phyloP scores from a whole-genome alignment of 371 early-diverging fungal genomes.

The Apophysomyces elegans region DNA sequence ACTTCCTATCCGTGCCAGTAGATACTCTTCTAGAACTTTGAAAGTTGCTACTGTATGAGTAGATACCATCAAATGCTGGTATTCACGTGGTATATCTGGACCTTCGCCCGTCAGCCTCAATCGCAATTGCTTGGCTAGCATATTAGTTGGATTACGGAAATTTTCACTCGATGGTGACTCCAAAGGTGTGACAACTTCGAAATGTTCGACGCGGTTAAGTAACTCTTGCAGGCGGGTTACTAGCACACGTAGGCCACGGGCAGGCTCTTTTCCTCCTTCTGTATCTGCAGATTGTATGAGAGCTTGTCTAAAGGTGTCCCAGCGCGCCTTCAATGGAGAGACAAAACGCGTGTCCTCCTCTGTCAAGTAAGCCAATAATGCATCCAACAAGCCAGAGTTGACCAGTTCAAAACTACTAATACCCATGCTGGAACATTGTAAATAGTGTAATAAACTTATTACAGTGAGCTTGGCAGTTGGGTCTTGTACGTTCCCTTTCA shows the following conservation, averaged over 20 bases:
- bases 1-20: slow-evolving; percentile 57
- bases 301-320: slow-evolving; percentile 46
- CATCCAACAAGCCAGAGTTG: slow-evolving; percentile 74
- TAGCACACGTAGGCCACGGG: slow-evolving; percentile 45
- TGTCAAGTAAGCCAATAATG: slow-evolving; percentile 58
- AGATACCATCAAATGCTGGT: slow-evolving; percentile 68
- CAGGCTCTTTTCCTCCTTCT: slow-evolving; percentile 13
- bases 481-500: slow-evolving; percentile 20
- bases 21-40: slow-evolving; percentile 77
- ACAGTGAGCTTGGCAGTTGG: slow-evolving; percentile 19
- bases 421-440: slow-evolving; percentile 45
- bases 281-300: slow-evolving; percentile 26
- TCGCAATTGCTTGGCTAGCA: slow-evolving; percentile 78
- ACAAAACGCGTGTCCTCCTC: slow-evolving; percentile 1
- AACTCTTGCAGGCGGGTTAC: slow-evolving; percentile 78
- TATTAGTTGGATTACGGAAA: slow-evolving; percentile 66
- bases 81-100: slow-evolving; percentile 56
- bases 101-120: slow-evolving; percentile 64
- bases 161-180: slow-evolving; percentile 24
- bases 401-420: slow-evolving; percentile 85
- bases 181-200: slow-evolving; percentile 62
- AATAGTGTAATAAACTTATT: slow-evolving; percentile 28
- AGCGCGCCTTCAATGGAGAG: slow-evolving; percentile 25
- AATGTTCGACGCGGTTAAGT: slow-evolving; percentile 72
- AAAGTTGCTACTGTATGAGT: slow-evolving; percentile 89